Conservation (phyloP, 2,329 filamentous ascomycete species). For the Calonectria crousiana region DNA sequence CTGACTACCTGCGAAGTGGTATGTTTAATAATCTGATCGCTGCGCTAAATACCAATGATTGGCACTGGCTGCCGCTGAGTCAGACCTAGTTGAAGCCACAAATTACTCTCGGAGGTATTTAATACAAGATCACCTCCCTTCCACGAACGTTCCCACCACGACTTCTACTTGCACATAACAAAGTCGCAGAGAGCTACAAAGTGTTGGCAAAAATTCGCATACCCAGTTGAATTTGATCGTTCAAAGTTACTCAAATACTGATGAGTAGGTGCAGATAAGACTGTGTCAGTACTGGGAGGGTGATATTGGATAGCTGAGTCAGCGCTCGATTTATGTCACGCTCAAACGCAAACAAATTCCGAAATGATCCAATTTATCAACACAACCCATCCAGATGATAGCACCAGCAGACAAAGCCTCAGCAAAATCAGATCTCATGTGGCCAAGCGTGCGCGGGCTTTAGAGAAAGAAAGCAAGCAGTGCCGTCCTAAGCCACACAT, state of each 20-base stretch:
- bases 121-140: background rate
- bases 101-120: background rate
- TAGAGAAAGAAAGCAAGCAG: background rate
- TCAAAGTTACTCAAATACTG: background rate
- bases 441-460: conserved; percentile 1
- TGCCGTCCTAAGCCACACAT: background rate
- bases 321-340: background rate
- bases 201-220: background rate
- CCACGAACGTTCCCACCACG: background rate
- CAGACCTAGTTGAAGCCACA: background rate
- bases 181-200: too few relatives aligned
- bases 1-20: too few relatives aligned
- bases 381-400: conserved; percentile 6
- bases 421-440: conserved; percentile 16
- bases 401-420: background rate
- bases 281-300: background rate
- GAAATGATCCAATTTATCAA: conserved; percentile 18
- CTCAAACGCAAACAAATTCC: background rate
- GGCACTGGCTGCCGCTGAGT: background rate
- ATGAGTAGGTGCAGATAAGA: background rate
- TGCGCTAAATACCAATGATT: background rate
- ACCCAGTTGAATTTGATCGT: background rate
- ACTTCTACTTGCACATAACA: background rate
- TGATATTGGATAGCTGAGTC: background rate
- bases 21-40: background rate